Percentiles rank a stretch among this genome's conserved stretches.
Evolutionary conservation across 805 yeast genomes (phyloP).

Genomic region (Wickerhamomyces alni): DNA sequence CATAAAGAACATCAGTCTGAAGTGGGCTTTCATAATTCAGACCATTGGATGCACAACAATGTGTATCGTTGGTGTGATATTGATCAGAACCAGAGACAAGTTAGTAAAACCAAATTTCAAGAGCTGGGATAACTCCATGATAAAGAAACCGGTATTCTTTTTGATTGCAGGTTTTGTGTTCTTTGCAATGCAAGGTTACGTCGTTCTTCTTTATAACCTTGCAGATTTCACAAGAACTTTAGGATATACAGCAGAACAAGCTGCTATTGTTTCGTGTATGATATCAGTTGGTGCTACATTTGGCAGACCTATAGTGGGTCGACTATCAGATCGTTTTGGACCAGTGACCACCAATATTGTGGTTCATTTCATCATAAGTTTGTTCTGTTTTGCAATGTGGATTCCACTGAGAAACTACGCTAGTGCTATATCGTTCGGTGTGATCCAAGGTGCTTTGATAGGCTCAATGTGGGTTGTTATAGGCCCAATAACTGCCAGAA

Average conservation of each 20-base stretch:
- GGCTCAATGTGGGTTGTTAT: slow-evolving; percentile 55
- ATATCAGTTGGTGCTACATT: slow-evolving; percentile 48
- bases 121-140: slow-evolving; percentile 36
- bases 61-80: slow-evolving; percentile 25
- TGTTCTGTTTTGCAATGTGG: slow-evolving; percentile 47
- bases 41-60: slow-evolving; percentile 32
- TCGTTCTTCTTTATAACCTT: slow-evolving; percentile 49
- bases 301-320: slow-evolving; percentile 54
- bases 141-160: slow-evolving; percentile 37
- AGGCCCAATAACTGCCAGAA: slow-evolving; percentile 44
- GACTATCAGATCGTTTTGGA: slow-evolving; percentile 44
- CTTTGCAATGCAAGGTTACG: slow-evolving; percentile 55
- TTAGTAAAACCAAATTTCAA: slow-evolving; percentile 30
- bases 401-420: slow-evolving; percentile 52
- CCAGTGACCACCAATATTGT: slow-evolving; percentile 39
- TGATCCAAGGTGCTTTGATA: slow-evolving; percentile 51
- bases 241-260: slow-evolving; percentile 50
- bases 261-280: slow-evolving; percentile 56
- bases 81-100: slow-evolving; percentile 33
- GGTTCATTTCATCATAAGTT: slow-evolving; percentile 32
- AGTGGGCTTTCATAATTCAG: slow-evolving; percentile 32
- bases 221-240: slow-evolving; percentile 55
- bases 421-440: slow-evolving; percentile 45
- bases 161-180: slow-evolving; percentile 34
- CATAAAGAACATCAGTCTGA: slow-evolving; percentile 24